Evolutionary conservation across 768 basidiomycete species (phyloP).

Genomic region (Boletus pseudopeckii): DNA sequence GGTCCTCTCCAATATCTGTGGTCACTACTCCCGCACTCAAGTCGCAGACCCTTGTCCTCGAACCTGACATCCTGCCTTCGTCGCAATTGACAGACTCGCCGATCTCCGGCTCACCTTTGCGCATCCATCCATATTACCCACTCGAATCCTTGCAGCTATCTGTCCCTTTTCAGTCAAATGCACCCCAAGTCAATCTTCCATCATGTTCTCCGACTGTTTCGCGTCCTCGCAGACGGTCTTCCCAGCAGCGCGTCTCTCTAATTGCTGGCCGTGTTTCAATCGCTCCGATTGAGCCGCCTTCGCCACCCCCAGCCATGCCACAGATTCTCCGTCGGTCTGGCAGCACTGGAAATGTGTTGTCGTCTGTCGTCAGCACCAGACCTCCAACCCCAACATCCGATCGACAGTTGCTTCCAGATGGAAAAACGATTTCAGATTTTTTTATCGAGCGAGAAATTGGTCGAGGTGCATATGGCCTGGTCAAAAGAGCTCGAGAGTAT

Average conservation of each 20-base stretch:
- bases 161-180: slow-evolving; percentile 18
- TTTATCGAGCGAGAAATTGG: slow-evolving; percentile 86
- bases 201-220: slow-evolving; percentile 54
- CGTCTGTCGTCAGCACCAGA: slow-evolving; percentile 55
- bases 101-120: slow-evolving; percentile 29
- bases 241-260: slow-evolving; percentile 80
- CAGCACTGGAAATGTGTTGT: slow-evolving; percentile 63
- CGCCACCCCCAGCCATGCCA: slow-evolving; percentile 56
- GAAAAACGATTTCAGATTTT: slow-evolving; percentile 80
- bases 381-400: slow-evolving; percentile 56
- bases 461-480: slow-evolving; percentile 91
- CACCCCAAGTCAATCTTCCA: slow-evolving; percentile 24
- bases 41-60: slow-evolving; percentile 20
- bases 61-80: slow-evolving; percentile 27
- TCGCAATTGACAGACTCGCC: slow-evolving; percentile 32
- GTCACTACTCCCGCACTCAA: slow-evolving; percentile 25
- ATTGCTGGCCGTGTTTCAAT: slow-evolving; percentile 81
- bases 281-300: slow-evolving; percentile 70
- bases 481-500: slow-evolving; percentile 84
- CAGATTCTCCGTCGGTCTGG: slow-evolving; percentile 61
- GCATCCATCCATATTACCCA: slow-evolving; percentile 36
- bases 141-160: slow-evolving; percentile 15
- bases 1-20: slow-evolving; percentile 15
- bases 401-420: slow-evolving; percentile 39
- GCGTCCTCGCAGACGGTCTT: slow-evolving; percentile 71